Conservation (phyloP, 169 alveolate genomes). For the Cryptosporidium xiaoi region DNA sequence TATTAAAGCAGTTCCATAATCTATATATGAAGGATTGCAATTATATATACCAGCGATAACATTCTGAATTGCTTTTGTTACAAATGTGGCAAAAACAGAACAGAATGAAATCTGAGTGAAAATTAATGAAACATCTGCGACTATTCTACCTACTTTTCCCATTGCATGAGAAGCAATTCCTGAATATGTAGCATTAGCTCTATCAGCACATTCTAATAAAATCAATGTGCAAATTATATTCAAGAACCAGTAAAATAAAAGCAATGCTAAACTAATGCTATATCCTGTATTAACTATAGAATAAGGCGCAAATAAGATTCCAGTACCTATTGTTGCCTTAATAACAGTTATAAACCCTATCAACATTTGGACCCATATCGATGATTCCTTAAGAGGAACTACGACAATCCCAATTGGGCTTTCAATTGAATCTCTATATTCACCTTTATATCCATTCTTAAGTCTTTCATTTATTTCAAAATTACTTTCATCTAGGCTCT, state of each 20-base stretch:
- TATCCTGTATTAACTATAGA: constrained; percentile 59
- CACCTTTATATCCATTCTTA: background rate
- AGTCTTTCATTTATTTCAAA: background rate
- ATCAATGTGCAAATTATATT: constrained; percentile 51
- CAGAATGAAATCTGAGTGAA: constrained; percentile 46
- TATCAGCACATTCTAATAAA: constrained; percentile 61
- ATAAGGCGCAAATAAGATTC: constrained; percentile 53
- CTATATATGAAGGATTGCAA: constrained; percentile 42
- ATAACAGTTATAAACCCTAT: constrained; percentile 64
- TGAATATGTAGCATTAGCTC: constrained; percentile 60
- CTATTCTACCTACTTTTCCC: constrained; percentile 28
- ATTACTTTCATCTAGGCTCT: background rate
- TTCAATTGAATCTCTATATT: background rate
- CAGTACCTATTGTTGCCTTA: constrained; percentile 67
- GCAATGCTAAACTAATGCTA: constrained; percentile 1
- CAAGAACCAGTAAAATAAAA: constrained; percentile 46
- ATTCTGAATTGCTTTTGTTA: constrained; percentile 64
- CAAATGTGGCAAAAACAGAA: constrained; percentile 57
- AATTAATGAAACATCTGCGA: constrained; percentile 40
- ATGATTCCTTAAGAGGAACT: constrained; percentile 64
- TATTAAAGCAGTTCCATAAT: constrained; percentile 59
- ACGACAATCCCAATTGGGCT: background rate
- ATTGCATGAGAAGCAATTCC: constrained; percentile 43
- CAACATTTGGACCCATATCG: constrained; percentile 51
- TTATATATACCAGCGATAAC: constrained; percentile 44